A percentile compares a stretch with the other conserved stretches of the same genome.
Evolutionary conservation across 2,329 filamentous ascomycete genomes (phyloP).

Genomic region (Ophioceras dolichostomum): DNA sequence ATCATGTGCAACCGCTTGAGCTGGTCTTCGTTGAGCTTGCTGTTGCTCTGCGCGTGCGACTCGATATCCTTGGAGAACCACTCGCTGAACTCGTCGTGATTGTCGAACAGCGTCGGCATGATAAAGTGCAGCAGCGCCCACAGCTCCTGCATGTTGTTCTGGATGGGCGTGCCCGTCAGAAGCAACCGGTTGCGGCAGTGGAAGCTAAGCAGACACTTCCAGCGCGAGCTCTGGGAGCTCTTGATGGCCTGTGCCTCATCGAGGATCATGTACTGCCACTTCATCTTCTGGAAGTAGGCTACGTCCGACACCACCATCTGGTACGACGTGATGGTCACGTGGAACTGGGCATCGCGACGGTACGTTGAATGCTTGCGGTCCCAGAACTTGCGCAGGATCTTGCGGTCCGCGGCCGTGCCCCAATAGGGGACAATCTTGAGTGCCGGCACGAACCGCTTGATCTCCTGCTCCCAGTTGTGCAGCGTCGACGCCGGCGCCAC

Average conservation of each 20-base stretch:
- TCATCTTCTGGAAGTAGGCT: conserved; percentile 97
- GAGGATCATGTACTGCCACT: conserved; percentile 99
- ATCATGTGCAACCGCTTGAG: conserved; percentile 97
- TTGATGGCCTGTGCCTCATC: conserved; percentile 99
- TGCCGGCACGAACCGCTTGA: conserved; percentile 83
- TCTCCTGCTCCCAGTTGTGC: conserved; percentile 99
- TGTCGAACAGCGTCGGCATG: conserved; percentile 98
- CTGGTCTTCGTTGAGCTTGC: conserved; percentile 98
- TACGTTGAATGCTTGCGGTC: conserved; percentile 96
- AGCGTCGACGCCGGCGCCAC: conserved; percentile 92
- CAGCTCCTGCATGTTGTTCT: conserved; percentile 99
- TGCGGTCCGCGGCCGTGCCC: conserved; percentile 88
- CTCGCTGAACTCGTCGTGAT: conserved; percentile 83
- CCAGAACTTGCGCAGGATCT: conserved; percentile 97
- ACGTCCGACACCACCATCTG: conserved; percentile 94
- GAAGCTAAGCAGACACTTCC: conserved; percentile 91
- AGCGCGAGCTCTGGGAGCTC: conserved; percentile 88
- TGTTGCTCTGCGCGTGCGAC: conserved; percentile 96
- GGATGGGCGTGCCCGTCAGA: conserved; percentile 92
- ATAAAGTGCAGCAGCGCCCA: conserved; percentile 98
- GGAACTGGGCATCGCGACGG: conserved; percentile 83
- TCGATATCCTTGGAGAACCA: conserved; percentile 97
- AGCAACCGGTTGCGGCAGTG: conserved; percentile 90
- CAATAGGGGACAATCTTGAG: conserved; percentile 96
- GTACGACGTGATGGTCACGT: conserved; percentile 93